Base-by-base conservation (phyloP, 1,284 basidiomycete species). In the Mycena sp. region DNA sequence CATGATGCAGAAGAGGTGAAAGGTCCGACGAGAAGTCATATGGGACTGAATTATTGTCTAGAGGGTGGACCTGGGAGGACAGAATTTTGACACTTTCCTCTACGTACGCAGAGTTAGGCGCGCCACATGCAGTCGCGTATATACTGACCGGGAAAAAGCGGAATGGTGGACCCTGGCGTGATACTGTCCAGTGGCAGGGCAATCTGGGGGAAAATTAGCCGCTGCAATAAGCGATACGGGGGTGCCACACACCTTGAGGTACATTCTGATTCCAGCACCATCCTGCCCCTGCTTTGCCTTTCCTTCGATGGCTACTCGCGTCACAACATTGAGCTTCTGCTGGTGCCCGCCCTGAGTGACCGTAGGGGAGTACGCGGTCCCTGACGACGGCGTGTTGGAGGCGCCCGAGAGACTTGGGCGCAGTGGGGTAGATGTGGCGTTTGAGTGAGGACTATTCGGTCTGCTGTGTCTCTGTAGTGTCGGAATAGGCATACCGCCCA, bases 21-120 rank as follows among this genome's bases (percentile, higher is more conserved):
- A 82, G 74, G 1, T 83, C 76, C 0, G 88, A 83, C 2, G 89
- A 89, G 74, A 92, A 93, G 70, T 86, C 85, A 76, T 91, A 93
- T 3, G 92, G 91, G 2, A 81, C 82, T 6, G 88, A 90, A 64
- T 85, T 84, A 57, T 75, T 78, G 74, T 93, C 89, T 26, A 93
- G 79, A 11, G 92, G 91, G 69, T 93, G 92, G 3, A 92, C 85
- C 71, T 89, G 84, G 12, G 87, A 88, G 17, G 84, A 83, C 46
- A 90, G 72, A 50, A 93, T 84, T 73, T 90, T 92, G 58, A 93
- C 76, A 70, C 90, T 91, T 65, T 90, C 90, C 87, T 93, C 91
- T 91, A 70, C 30, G n/a, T n/a, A n/a, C n/a, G 49, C 46, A 48
- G 41, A 30, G 64, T 32, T 41, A 21, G 38, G 40, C 9, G 17